Conservation (phyloP, 257 asterid species). For the Mitragyna speciosa region DNA sequence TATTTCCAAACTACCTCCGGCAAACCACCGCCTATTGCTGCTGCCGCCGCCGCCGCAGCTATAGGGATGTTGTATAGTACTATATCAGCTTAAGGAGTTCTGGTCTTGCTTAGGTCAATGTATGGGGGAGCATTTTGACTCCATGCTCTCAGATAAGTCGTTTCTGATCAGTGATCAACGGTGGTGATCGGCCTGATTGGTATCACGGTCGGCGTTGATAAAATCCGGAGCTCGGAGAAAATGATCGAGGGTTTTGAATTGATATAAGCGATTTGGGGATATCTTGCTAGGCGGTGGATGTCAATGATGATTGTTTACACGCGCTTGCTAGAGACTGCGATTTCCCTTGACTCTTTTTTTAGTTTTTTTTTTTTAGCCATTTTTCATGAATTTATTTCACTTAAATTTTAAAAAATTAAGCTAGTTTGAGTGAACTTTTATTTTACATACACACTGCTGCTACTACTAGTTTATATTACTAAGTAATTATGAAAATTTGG, state of each 20-base stretch:
- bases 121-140: constrained; percentile 12
- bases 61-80: background rate
- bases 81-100: background rate
- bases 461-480: too few species aligned
- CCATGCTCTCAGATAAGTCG: constrained; percentile 2
- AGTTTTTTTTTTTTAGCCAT: background rate
- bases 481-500: too few species aligned
- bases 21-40: constrained; percentile 21
- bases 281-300: constrained; percentile 2
- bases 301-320: background rate
- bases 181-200: background rate
- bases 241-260: constrained; percentile 10
- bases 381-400: background rate
- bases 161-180: constrained; percentile 8
- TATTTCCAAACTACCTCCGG: background rate
- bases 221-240: constrained; percentile 8
- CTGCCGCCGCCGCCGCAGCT: constrained; percentile 25
- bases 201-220: constrained; percentile 3
- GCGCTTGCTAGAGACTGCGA: constrained; percentile 5
- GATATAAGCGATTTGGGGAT: constrained; percentile 7
- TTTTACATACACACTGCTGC: background rate
- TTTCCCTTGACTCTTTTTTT: background rate
- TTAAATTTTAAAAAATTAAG: too few species aligned
- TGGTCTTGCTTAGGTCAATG: background rate
- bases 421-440: too few species aligned